These are phyloP conservation scores for Cruciata laevipes DNA, from an alignment of 257 asterid species.

Conservation along the genomic window DNA sequence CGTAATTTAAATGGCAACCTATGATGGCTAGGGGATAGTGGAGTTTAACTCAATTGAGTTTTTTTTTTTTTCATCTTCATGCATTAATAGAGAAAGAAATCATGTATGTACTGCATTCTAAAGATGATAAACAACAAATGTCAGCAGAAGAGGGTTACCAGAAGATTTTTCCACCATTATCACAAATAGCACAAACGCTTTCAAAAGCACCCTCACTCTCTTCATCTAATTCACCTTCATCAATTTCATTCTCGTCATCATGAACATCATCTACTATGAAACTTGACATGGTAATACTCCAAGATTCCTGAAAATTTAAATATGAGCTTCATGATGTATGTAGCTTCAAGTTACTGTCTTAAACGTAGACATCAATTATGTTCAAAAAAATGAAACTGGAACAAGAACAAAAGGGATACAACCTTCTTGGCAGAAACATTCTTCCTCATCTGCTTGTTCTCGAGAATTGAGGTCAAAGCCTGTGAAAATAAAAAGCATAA, in stretches of 20 bases:
- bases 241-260: constrained; percentile 39
- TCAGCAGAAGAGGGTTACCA: constrained; percentile 32
- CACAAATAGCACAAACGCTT: constrained; percentile 69
- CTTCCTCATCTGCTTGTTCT: constrained; percentile 53
- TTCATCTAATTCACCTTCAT: constrained; percentile 35
- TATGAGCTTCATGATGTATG: neutral
- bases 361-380: too few species aligned
- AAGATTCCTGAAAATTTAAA: constrained; percentile 36
- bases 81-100: neutral
- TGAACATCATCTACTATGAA: constrained; percentile 57
- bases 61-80: neutral
- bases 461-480: constrained; percentile 51
- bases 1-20: neutral
- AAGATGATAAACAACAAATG: constrained; percentile 1
- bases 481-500: constrained; percentile 26
- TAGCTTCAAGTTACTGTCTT: constrained; percentile 10
- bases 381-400: constrained; percentile 7
- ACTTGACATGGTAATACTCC: too few species aligned
- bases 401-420: constrained; percentile 13
- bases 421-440: constrained; percentile 57
- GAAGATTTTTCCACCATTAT: constrained; percentile 52
- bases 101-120: neutral
- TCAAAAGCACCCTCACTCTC: constrained; percentile 52
- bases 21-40: too few species aligned
- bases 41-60: too few species aligned